These are phyloP conservation scores for Yarrowia galli DNA, from an alignment of 1,139 yeast species.

Conservation along the genomic window DNA sequence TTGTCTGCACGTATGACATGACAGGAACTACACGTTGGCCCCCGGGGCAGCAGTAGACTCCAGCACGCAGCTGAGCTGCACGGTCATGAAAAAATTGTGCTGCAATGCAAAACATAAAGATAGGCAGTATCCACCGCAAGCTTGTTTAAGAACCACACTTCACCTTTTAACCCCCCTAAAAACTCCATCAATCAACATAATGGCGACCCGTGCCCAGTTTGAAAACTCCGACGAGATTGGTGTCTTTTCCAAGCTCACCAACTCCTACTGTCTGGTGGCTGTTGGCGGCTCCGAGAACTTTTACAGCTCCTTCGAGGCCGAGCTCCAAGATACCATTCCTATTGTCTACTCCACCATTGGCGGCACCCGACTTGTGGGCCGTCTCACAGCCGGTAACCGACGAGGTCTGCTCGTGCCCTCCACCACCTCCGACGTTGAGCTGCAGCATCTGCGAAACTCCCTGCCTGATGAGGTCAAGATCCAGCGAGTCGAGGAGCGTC, in stretches of 20 bases:
- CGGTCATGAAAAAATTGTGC: constrained; percentile 38
- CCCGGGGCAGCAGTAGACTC: not conserved
- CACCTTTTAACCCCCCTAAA: constrained; percentile 3
- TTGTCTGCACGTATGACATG: constrained; percentile 26
- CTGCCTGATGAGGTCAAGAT: constrained; percentile 96
- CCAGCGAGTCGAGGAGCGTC: constrained; percentile 97
- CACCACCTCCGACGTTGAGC: constrained; percentile 98
- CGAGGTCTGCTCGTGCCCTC: constrained; percentile 96
- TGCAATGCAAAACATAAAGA: constrained; percentile 36
- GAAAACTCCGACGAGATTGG: constrained; percentile 58
- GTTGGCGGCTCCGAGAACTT: constrained; percentile 98
- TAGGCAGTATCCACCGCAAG: constrained; percentile 35
- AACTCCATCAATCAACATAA: not conserved
- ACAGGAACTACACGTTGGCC: not conserved
- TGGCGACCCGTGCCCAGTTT: constrained; percentile 38
- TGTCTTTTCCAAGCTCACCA: constrained; percentile 94
- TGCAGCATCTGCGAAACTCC: constrained; percentile 95
- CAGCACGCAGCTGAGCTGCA: constrained; percentile 26
- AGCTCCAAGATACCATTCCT: constrained; percentile 94
- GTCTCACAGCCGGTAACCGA: constrained; percentile 99
- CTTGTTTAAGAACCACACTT: constrained; percentile 1
- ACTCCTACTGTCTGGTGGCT: constrained; percentile 94
- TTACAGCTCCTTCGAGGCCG: constrained; percentile 96
- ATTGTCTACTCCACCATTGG: constrained; percentile 97
- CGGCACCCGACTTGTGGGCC: constrained; percentile 96